A percentile compares a stretch with the other conserved stretches of the same genome.
Conservation (phyloP, 2,329 filamentous ascomycete species). For the Rhynchosporium secalis region DNA sequence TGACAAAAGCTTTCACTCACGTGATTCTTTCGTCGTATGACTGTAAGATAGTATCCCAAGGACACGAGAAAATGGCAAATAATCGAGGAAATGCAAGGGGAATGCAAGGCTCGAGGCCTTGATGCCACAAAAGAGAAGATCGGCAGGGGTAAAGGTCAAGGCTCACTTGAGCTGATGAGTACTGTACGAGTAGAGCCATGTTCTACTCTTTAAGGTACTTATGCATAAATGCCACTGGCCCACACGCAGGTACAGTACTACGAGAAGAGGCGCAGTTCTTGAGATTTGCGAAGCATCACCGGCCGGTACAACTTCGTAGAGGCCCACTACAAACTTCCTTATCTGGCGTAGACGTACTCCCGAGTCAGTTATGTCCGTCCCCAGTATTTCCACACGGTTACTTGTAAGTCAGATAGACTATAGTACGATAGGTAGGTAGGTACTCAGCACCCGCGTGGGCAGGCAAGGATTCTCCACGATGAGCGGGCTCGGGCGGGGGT, state of each 20-base stretch:
- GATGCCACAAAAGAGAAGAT: not conserved
- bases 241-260: not conserved
- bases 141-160: not conserved
- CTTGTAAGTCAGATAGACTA: not conserved
- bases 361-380: not conserved
- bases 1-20: not conserved
- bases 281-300: too few species aligned
- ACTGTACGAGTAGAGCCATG: too few species aligned
- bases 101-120: too few species aligned
- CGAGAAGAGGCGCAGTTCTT: not conserved
- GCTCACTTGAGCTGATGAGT: not conserved
- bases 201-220: too few species aligned
- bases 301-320: too few species aligned
- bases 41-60: not conserved
- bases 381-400: not conserved
- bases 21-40: not conserved
- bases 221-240: not conserved
- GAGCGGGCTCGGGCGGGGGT: not conserved
- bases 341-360: too few species aligned
- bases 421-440: too few species aligned
- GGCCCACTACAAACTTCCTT: too few species aligned
- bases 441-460: too few species aligned
- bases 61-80: not conserved
- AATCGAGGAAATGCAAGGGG: not conserved
- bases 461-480: conserved; percentile 4